Percentiles rank a stretch among this genome's conserved stretches.
Conservation (phyloP, 1,139 yeast species). For the Diutina ranongensis region DNA sequence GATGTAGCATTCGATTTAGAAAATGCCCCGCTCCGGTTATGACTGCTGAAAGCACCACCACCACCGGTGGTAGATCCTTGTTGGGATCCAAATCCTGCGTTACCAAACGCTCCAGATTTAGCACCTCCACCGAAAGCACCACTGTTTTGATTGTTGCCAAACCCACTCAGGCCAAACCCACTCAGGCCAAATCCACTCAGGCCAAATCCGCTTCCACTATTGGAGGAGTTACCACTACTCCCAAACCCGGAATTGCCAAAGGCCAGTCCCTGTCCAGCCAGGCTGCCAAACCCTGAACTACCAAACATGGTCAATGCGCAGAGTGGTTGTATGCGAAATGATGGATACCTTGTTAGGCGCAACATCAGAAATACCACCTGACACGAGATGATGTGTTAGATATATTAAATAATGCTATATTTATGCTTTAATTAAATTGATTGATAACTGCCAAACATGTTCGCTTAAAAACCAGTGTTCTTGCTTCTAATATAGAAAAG, state of each 20-base stretch:
- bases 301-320: neutral
- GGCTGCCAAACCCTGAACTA: slow-evolving; percentile 6
- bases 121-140: too few species aligned
- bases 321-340: neutral
- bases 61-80: neutral
- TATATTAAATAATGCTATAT: slow-evolving; percentile 18
- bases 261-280: slow-evolving; percentile 7
- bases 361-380: too few species aligned
- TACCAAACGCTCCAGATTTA: slow-evolving; percentile 7
- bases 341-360: too few species aligned
- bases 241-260: slow-evolving; percentile 7
- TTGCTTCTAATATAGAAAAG: slow-evolving; percentile 13
- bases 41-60: neutral
- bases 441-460: neutral
- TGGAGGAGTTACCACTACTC: too few species aligned
- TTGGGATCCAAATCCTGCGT: slow-evolving; percentile 1
- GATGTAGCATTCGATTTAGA: neutral
- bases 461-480: neutral
- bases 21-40: neutral
- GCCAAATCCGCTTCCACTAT: slow-evolving; percentile 7
- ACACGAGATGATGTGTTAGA: slow-evolving; percentile 8
- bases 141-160: slow-evolving; percentile 7
- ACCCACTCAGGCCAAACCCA: slow-evolving; percentile 8
- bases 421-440: neutral
- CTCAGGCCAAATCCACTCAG: slow-evolving; percentile 9